Evolutionary conservation across 805 yeast genomes (phyloP).

Genomic region (Cyberlindnera maritima): DNA sequence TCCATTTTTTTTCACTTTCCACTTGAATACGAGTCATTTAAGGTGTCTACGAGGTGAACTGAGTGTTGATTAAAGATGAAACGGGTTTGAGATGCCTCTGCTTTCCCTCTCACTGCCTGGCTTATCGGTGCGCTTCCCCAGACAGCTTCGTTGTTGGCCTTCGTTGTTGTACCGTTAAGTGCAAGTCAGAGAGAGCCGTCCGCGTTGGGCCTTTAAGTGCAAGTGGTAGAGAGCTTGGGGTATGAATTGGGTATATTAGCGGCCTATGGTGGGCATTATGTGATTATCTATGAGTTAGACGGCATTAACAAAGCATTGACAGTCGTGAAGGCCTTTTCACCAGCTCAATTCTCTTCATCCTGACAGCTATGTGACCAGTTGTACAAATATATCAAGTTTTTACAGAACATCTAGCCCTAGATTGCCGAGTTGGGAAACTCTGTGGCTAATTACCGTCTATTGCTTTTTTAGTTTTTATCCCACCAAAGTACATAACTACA

Average conservation of each 20-base stretch:
- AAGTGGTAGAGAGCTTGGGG: neutral
- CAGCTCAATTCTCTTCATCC: neutral
- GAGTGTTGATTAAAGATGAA: no score
- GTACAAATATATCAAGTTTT: no score
- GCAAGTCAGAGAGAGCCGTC: constrained; percentile 4
- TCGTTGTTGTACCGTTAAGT: constrained; percentile 2
- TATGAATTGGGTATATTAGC: no score
- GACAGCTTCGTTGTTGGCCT: neutral
- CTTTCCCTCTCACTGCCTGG: neutral
- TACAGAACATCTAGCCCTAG: no score
- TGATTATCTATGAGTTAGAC: no score
- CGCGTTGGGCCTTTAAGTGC: constrained; percentile 1
- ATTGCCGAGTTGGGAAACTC: neutral
- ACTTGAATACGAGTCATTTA: neutral
- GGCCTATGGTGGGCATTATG: no score
- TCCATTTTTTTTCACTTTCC: neutral
- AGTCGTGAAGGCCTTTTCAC: no score
- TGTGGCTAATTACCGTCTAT: neutral
- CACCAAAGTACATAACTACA: neutral
- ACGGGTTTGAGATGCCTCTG: no score
- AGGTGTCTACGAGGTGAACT: no score
- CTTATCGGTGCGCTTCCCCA: neutral
- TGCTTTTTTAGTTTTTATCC: neutral
- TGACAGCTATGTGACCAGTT: no score
- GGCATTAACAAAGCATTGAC: no score